phyloP scores from a whole-genome alignment of 2,329 filamentous ascomycete genomes.

The Phyllosticta citriasiana region DNA sequence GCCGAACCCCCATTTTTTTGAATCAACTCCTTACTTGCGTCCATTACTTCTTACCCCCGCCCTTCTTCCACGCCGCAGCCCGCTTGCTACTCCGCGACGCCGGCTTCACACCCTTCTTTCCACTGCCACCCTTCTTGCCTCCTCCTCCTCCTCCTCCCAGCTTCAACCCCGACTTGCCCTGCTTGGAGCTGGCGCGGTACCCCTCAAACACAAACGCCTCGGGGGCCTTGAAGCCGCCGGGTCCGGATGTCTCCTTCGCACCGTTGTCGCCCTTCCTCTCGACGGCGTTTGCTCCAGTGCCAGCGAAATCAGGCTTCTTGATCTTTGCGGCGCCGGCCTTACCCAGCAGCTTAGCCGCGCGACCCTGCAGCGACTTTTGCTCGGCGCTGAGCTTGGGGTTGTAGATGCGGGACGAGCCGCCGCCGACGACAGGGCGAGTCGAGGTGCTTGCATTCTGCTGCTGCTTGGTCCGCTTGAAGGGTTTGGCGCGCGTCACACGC shows the following conservation, averaged over 20 bases:
- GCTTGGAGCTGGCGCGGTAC: conserved; percentile 57
- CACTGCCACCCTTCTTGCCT: conserved; percentile 24
- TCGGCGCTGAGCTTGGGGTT: conserved; percentile 60
- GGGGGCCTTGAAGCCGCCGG: conserved; percentile 43
- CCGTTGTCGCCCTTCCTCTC: conserved; percentile 1
- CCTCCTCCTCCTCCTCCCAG: conserved; percentile 41
- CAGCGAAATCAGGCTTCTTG: neutral
- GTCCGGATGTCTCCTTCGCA: neutral
- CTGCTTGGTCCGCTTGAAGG: conserved; percentile 35
- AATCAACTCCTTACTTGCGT: no score
- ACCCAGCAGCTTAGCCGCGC: conserved; percentile 64
- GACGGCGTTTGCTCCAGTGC: no score
- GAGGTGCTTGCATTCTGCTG: conserved; percentile 18
- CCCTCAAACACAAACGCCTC: conserved; percentile 75
- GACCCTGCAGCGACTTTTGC: conserved; percentile 61
- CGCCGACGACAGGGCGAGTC: conserved; percentile 15
- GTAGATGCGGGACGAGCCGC: conserved; percentile 40
- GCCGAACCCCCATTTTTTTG: no score
- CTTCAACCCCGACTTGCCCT: conserved; percentile 54
- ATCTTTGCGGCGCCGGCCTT: conserved; percentile 50
- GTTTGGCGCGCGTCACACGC: conserved; percentile 78
- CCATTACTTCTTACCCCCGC: conserved; percentile 23
- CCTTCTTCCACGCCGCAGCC: conserved; percentile 37
- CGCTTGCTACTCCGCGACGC: conserved; percentile 34
- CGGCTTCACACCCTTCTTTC: conserved; percentile 17